These are phyloP conservation scores for Ophiostoma pallidulum DNA, from an alignment of 2,329 filamentous ascomycete species.

Conservation along the genomic window DNA sequence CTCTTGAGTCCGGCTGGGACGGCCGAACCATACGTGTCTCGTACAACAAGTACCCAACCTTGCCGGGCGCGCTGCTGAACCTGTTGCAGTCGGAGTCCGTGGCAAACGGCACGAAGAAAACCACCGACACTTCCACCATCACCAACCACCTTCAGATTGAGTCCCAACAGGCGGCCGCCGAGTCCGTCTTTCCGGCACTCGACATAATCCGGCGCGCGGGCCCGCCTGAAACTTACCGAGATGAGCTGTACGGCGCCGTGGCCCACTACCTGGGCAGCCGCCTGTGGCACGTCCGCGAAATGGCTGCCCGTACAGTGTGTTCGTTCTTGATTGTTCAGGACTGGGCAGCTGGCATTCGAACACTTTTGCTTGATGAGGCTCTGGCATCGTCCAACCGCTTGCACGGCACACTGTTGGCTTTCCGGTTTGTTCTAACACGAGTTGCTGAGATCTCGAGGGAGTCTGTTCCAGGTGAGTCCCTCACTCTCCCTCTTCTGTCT, in stretches of 20 bases:
- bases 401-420: slow-evolving; percentile 49
- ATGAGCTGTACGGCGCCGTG: slow-evolving; percentile 49
- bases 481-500: background rate
- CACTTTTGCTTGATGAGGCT: slow-evolving; percentile 26
- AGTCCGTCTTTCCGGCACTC: slow-evolving; percentile 74
- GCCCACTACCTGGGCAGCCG: slow-evolving; percentile 54
- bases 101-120: slow-evolving; percentile 30
- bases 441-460: slow-evolving; percentile 33
- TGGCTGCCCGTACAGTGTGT: slow-evolving; percentile 64
- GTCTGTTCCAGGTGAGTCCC: slow-evolving; percentile 28
- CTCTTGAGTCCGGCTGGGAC: slow-evolving; percentile 54
- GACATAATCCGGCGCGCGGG: slow-evolving; percentile 67
- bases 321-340: slow-evolving; percentile 46
- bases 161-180: slow-evolving; percentile 35
- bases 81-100: slow-evolving; percentile 41
- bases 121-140: background rate
- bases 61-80: slow-evolving; percentile 53
- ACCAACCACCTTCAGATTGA: slow-evolving; percentile 21
- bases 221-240: slow-evolving; percentile 48
- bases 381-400: slow-evolving; percentile 37
- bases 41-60: slow-evolving; percentile 57
- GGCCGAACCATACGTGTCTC: slow-evolving; percentile 56
- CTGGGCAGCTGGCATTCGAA: slow-evolving; percentile 36
- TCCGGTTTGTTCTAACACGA: slow-evolving; percentile 46
- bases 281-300: slow-evolving; percentile 74